Evolutionary conservation across 768 basidiomycete genomes (phyloP), one percentile per base, ranked within the genome.

Genomic region (Astraeus odoratus): DNA sequence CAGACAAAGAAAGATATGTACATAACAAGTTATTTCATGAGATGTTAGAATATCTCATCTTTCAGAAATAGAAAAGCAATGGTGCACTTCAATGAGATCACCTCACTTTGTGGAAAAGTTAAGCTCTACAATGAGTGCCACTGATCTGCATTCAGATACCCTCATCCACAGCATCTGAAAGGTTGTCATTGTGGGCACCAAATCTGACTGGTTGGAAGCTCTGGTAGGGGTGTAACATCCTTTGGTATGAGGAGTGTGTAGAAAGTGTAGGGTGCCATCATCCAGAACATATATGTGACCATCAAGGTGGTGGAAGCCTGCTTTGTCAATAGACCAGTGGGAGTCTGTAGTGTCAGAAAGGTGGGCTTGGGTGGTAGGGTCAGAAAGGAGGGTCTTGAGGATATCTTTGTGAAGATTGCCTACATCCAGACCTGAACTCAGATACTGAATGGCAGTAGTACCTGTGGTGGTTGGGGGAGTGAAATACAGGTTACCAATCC

Each of bases 91-190:
- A 55, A 96, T 82, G 49, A 98, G 76, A 67, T 86, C 81, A 15
- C 78, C 74, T 96, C 96, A 99, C 52, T 78, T 77, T 13, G 71
- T 64, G 8, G 96, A 96, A 60, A 98, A 99, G 68, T 99, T 96
- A 19, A 83, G 73, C 52, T 84, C 80, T 12, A 95, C 94, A 59
- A 98, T 86, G 54, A 94, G 76, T 6, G 93, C 83, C 25, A 98
- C 85, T 8, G 26, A 98, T 77, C 66, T 98, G 93, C 1, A 83
- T 79, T 5, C 88, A 78, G 44, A 88, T 72, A 3, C 73, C 50
- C 57, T 85, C 88, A 64, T 90, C 86, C 27, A 76, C 66, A 6
- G 86, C 75, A 47, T 71, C 71, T 0, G 92, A 88, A 26, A 97
- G 73, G 79, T 63, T 49, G 97, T 81, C 95, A 99, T 97, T 31